Evolutionary conservation across 768 basidiomycete species (phyloP), one percentile per base, ranked within the genome.

Genomic region (Kwoniella bestiolae): DNA sequence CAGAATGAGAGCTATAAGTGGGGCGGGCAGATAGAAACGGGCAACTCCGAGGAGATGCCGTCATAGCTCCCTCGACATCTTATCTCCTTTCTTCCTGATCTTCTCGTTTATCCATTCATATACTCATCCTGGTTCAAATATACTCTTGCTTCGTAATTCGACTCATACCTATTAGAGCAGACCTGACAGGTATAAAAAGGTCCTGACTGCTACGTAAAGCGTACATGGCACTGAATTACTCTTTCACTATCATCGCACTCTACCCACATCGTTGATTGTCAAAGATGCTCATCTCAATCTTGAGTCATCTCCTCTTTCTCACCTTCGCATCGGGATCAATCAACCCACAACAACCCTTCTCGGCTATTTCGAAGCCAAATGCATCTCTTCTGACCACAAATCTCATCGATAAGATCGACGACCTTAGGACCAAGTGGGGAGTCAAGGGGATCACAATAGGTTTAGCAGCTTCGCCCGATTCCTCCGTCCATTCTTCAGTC

Each of bases 381-480:
- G 12, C 28, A 23, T 49, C 55, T 5, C 21, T 64, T 38, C 63
- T 64, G 4, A 34, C 32, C 21, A 31, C 56, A 2, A 11, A 34
- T 21, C 34, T 64, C 25, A 21, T 23, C 9, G 3, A 41, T 2
- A 47, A 25, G 5, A 65, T 65, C 38, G 63, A 65, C 14, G 2
- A 45, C 4, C 38, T 65, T 5, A 38, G 63, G 41, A 16, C n/a
- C 31, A 51, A 56, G 45, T 65, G 57, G 56, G 63, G 38, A 3
- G 57, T 59, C 3, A 45, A 50, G 28, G 65, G 65, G 2, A 29
- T 66, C n/a, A 47, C 58, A 4, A 50, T 66, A 14, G 65, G 51
- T 18, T 44, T 66, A 25, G 59, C 35, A 9, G 65, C 58, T 32
- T 60, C 65, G 5, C 51, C 65, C 3, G 46, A 60, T 49, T 53